These are phyloP conservation scores for Saccharomyces hybrid DNA, from an alignment of 1,139 yeast species.

Conservation along the genomic window DNA sequence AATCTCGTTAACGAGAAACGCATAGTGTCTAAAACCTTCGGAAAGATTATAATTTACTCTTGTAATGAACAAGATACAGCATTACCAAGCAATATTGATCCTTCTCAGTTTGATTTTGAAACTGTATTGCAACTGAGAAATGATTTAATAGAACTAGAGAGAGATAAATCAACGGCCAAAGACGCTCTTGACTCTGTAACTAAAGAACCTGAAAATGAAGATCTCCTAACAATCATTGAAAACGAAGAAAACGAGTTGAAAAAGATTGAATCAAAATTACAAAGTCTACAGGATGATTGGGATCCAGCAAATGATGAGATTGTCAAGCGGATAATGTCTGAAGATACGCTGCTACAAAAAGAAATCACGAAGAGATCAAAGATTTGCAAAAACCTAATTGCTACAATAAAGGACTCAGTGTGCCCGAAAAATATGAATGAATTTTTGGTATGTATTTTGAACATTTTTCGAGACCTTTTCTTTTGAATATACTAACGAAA, in stretches of 20 bases:
- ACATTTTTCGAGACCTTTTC: not conserved
- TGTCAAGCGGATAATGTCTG: slow-evolving; percentile 7
- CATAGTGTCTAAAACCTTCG: slow-evolving; percentile 33
- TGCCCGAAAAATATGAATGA: slow-evolving; percentile 19
- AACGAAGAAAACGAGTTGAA: slow-evolving; percentile 7
- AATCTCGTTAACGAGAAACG: slow-evolving; percentile 26
- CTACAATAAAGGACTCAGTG: slow-evolving; percentile 20
- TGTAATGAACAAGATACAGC: slow-evolving; percentile 26
- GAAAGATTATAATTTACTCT: slow-evolving; percentile 35
- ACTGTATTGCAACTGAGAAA: slow-evolving; percentile 16
- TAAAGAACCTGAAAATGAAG: slow-evolving; percentile 18
- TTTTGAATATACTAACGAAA: slow-evolving; percentile 4
- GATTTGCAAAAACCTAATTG: slow-evolving; percentile 11
- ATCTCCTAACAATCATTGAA: slow-evolving; percentile 10
- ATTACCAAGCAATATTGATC: slow-evolving; percentile 9
- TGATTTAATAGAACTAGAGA: slow-evolving; percentile 17
- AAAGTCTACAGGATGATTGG: slow-evolving; percentile 12
- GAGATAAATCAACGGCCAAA: slow-evolving; percentile 12
- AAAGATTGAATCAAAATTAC: slow-evolving; percentile 7
- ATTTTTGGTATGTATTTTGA: slow-evolving; percentile 18
- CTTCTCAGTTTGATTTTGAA: slow-evolving; percentile 13
- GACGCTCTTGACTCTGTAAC: slow-evolving; percentile 10
- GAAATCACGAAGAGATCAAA: slow-evolving; percentile 14
- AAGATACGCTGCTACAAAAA: slow-evolving; percentile 12
- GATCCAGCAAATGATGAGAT: slow-evolving; percentile 14